Conservation (phyloP, 257 asterid species). For the Solanum sitiens region DNA sequence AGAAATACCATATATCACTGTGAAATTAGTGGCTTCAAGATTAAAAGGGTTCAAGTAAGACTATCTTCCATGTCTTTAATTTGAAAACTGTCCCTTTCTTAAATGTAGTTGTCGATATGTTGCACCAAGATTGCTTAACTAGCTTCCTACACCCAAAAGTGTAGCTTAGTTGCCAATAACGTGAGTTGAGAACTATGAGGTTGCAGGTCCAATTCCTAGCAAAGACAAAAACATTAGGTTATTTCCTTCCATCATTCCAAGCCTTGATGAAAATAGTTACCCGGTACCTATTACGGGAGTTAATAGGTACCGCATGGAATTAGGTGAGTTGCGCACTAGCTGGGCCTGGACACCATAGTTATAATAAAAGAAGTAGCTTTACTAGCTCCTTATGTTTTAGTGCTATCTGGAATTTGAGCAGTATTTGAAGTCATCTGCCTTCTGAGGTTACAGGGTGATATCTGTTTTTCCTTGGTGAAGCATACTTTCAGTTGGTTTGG, state of each 20-base stretch:
- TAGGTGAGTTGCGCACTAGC: not conserved
- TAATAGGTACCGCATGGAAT: not conserved
- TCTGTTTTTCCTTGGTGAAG: not conserved
- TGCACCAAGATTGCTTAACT: not conserved
- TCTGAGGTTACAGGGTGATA: not conserved
- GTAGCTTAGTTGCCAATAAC: not conserved
- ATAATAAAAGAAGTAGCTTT: not conserved
- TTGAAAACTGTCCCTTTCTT: not conserved
- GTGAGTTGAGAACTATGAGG: not conserved
- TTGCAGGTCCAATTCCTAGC: not conserved
- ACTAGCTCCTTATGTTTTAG: not conserved
- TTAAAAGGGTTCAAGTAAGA: not conserved
- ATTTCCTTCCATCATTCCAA: not conserved
- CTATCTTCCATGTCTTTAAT: not conserved
- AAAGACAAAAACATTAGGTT: not conserved
- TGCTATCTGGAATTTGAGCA: not conserved
- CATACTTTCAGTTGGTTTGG: not conserved
- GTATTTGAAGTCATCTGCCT: not conserved
- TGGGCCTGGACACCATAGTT: not conserved
- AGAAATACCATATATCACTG: not conserved
- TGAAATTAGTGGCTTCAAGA: not conserved
- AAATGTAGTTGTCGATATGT: not conserved
- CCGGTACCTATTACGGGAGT: not conserved
- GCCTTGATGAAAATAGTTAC: not conserved
- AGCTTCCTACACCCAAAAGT: not conserved